Base-by-base conservation (phyloP, 345 rosid species). In the Sapria himalayana region DNA sequence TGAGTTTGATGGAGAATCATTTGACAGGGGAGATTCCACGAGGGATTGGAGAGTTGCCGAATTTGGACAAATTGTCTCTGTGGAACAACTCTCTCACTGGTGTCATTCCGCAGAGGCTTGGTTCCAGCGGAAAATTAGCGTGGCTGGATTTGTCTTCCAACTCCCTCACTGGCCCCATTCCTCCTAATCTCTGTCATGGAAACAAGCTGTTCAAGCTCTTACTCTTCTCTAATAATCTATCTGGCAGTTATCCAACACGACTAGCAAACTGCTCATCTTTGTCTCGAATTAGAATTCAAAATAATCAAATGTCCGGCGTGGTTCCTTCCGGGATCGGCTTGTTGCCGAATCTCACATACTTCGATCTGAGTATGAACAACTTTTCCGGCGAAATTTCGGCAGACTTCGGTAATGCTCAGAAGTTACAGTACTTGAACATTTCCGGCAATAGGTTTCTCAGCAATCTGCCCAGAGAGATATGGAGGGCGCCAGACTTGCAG, bases 61-160 rank as follows among this genome's bases (percentile, higher is more conserved):
- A 71, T 40, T 66, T 91, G 13, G 62, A 54, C 46, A 61, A 75
- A 2, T 52, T 91, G 7, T 38, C 25, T 22, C 56, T 91, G 0
- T 91, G 99, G 99, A 59, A 69, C 67, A 91, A 84, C 51, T 48
- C 42, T 27, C 52, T 89, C 19, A 65, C 73, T 8, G 95, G 95
- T 36, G 49, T 42, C 10, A 73, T 91, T 7, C 99, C 99, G 0
- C 68, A 59, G 34, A 75, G 57, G 47, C 79, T 91, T 2, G 99
- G 99, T 14, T 57, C 78, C 7, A 79, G 66, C 39, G 71, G 73
- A 6, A 74, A 77, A 35, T 59, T 91, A 12, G 38, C 22, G 25
- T 46, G 57, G 4, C 40, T 91, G 9, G 99, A 91, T 41, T 93
- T 80, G 19, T 84, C 93, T 0, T 59, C 76, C 29, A 91, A 91